These are phyloP conservation scores for Trichoderma hamatum DNA, from an alignment of 2,329 filamentous ascomycete genomes.

Conservation along the genomic window DNA sequence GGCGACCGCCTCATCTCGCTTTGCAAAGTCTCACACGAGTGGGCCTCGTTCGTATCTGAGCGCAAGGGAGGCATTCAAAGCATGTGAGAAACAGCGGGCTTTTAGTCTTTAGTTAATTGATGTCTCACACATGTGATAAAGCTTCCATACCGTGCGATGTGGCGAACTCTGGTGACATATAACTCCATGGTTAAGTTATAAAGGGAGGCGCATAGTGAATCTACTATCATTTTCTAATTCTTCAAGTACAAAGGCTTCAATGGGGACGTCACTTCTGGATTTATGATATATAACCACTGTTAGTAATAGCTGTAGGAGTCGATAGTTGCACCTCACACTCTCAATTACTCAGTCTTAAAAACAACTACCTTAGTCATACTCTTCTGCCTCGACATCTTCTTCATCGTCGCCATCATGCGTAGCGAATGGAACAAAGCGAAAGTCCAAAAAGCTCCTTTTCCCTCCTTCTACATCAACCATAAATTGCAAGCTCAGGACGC, in stretches of 20 bases:
- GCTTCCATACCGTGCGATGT: background rate
- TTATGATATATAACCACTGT: background rate
- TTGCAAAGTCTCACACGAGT: constrained; percentile 19
- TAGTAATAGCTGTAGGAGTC: background rate
- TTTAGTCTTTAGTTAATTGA: constrained; percentile 16
- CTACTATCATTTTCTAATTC: background rate
- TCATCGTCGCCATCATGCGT: constrained; percentile 57
- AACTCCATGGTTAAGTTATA: background rate
- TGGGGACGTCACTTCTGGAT: background rate
- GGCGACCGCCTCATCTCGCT: constrained; percentile 17
- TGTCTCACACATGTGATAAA: constrained; percentile 23
- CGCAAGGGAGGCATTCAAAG: constrained; percentile 17
- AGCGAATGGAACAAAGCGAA: constrained; percentile 75
- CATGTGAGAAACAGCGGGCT: constrained; percentile 10
- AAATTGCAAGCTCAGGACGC: constrained; percentile 91
- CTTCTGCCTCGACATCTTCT: constrained; percentile 20
- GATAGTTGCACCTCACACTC: background rate
- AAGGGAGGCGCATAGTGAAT: background rate
- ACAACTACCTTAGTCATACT: background rate
- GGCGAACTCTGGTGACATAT: background rate
- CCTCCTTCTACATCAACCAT: constrained; percentile 85
- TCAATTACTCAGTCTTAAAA: background rate
- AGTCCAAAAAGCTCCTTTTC: constrained; percentile 75
- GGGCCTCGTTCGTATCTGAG: background rate
- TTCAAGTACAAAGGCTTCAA: background rate